These are phyloP conservation scores for Chenopodium formosanum DNA, from an alignment of 148 eudicot species.

Conservation along the genomic window DNA sequence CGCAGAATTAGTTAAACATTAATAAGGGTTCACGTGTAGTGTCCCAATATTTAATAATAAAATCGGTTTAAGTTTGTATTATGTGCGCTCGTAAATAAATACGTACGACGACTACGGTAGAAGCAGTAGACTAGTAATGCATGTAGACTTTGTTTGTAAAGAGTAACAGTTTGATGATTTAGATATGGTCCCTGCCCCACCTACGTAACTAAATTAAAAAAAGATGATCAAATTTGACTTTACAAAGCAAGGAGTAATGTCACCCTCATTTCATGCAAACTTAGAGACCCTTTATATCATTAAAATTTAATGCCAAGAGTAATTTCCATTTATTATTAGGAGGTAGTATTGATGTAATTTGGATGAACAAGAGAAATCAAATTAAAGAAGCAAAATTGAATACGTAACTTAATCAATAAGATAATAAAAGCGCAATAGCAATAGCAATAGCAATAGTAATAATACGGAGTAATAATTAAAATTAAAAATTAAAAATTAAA, in stretches of 20 bases:
- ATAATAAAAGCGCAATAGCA: too few species aligned
- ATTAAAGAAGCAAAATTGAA: constrained; percentile 18
- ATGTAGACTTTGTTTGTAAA: neutral
- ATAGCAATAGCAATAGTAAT: too few species aligned
- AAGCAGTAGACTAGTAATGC: neutral
- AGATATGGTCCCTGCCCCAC: neutral
- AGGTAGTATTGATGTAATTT: too few species aligned
- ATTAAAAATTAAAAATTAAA: too few species aligned
- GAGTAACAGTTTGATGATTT: neutral
- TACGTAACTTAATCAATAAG: neutral
- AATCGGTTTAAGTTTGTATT: constrained; percentile 1
- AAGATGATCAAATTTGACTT: constrained; percentile 22
- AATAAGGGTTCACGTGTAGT: constrained; percentile 36
- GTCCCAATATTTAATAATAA: constrained; percentile 15
- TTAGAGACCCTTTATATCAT: constrained; percentile 3
- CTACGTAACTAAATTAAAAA: neutral
- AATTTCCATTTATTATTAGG: neutral
- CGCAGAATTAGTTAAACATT: constrained; percentile 31
- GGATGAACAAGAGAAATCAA: too few species aligned
- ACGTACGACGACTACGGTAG: neutral
- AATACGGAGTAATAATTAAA: too few species aligned
- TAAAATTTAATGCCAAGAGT: constrained; percentile 22
- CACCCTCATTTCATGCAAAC: constrained; percentile 36
- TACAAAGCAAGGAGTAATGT: constrained; percentile 14
- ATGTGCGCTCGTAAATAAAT: constrained; percentile 9